Conservation (phyloP, 2,329 filamentous ascomycete species). For the Alternaria conjuncta region DNA sequence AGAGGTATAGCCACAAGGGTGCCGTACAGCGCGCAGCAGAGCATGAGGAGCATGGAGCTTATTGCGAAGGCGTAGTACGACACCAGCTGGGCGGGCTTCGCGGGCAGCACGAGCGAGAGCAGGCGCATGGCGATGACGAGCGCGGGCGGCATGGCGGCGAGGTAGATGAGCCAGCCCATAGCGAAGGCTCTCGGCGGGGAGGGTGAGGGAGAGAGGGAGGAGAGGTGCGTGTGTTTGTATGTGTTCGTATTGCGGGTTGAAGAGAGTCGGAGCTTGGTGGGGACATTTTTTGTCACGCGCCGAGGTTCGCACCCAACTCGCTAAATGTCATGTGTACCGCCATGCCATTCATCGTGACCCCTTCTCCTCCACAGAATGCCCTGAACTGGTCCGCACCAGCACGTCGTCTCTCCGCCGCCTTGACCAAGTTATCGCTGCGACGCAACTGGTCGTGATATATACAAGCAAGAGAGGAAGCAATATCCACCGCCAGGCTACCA, state of each 20-base stretch:
- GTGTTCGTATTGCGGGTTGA: conserved; percentile 1
- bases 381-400: conserved; percentile 7
- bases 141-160: conserved; percentile 33
- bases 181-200: conserved; percentile 7
- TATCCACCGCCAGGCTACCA: conserved; percentile 45
- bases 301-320: conserved; percentile 25
- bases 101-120: conserved; percentile 39
- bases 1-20: conserved; percentile 75
- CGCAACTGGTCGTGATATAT: conserved; percentile 27
- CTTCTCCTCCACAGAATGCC: conserved; percentile 20
- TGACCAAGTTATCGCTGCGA: conserved; percentile 24
- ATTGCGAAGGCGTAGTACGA: conserved; percentile 72
- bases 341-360: not conserved
- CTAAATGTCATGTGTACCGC: conserved; percentile 13
- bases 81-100: conserved; percentile 37
- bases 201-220: not conserved
- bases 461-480: conserved; percentile 37
- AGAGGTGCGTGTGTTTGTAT: not conserved
- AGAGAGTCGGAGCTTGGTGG: conserved; percentile 10
- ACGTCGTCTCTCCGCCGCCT: conserved; percentile 28
- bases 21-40: conserved; percentile 69
- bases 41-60: conserved; percentile 49
- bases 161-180: conserved; percentile 45
- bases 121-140: conserved; percentile 39
- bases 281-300: conserved; percentile 32